phyloP scores from a whole-genome alignment of 1,139 yeast species.

The Zygoascus meyerae region DNA sequence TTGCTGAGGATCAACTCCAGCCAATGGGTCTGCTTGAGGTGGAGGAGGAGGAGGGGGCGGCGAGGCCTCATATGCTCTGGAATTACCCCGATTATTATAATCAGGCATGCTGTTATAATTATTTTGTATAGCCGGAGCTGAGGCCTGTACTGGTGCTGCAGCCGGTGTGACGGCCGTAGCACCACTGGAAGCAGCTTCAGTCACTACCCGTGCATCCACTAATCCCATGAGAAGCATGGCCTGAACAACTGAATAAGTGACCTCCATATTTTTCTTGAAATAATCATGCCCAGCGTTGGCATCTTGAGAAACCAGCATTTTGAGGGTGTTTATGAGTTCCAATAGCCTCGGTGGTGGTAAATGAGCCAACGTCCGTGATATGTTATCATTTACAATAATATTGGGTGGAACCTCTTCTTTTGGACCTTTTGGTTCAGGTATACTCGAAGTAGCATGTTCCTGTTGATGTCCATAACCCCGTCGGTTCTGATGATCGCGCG shows the following conservation, averaged over 20 bases:
- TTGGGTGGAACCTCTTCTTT: constrained; percentile 41
- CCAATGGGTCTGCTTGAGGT: constrained; percentile 13
- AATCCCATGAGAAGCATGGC: constrained; percentile 56
- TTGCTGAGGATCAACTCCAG: constrained; percentile 30
- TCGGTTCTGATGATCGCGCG: constrained; percentile 13
- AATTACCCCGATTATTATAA: too few relatives aligned
- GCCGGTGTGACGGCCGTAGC: constrained; percentile 11
- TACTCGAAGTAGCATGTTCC: background rate
- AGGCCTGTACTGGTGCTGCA: background rate
- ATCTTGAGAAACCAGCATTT: constrained; percentile 54
- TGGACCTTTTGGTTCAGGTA: background rate
- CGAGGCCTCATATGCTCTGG: constrained; percentile 3
- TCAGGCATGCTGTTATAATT: too few relatives aligned
- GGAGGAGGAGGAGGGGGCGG: constrained; percentile 22
- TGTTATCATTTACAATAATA: constrained; percentile 55
- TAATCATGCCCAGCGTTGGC: constrained; percentile 52
- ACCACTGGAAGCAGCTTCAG: constrained; percentile 27
- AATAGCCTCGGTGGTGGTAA: constrained; percentile 54
- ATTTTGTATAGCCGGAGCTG: background rate
- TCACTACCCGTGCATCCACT: constrained; percentile 52
- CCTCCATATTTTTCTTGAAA: constrained; percentile 67
- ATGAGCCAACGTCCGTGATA: constrained; percentile 52
- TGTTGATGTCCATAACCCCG: background rate
- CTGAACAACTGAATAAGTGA: constrained; percentile 78
- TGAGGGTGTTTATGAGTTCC: constrained; percentile 56